Evolutionary conservation across 257 asterid species (phyloP).

Genomic region (Nicotiana tabacum): DNA sequence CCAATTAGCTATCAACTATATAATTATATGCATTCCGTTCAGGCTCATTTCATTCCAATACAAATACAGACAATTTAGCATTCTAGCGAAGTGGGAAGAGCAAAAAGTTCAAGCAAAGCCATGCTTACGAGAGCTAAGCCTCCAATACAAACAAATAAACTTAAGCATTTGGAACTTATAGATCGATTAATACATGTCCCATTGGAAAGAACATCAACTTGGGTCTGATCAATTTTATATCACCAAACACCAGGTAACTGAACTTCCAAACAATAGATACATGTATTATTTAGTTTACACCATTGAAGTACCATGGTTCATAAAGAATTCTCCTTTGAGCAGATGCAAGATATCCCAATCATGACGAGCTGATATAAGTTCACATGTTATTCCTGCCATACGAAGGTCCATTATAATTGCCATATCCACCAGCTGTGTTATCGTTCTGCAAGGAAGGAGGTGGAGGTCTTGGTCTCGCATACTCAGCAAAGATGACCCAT

Average conservation of each 20-base stretch:
- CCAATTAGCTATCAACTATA: not conserved
- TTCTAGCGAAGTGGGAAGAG: not conserved
- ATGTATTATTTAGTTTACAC: not conserved
- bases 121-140: not conserved
- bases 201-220: not conserved
- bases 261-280: not conserved
- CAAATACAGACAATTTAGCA: not conserved
- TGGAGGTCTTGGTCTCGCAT: slow-evolving; percentile 65
- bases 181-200: not conserved
- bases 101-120: not conserved
- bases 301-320: not conserved
- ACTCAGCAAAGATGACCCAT: slow-evolving; percentile 81
- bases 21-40: not conserved
- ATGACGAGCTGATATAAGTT: not conserved
- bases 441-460: slow-evolving; percentile 24
- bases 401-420: not conserved
- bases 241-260: not conserved
- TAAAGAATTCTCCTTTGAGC: not conserved
- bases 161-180: not conserved
- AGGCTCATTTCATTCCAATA: not conserved
- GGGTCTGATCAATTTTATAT: not conserved
- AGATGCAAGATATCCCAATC: not conserved
- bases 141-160: not conserved
- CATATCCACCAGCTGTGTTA: slow-evolving; percentile 16
- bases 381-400: slow-evolving; percentile 6